Base-by-base conservation (phyloP, 2,329 filamentous ascomycete species). In the Hypoxylon sp. region DNA sequence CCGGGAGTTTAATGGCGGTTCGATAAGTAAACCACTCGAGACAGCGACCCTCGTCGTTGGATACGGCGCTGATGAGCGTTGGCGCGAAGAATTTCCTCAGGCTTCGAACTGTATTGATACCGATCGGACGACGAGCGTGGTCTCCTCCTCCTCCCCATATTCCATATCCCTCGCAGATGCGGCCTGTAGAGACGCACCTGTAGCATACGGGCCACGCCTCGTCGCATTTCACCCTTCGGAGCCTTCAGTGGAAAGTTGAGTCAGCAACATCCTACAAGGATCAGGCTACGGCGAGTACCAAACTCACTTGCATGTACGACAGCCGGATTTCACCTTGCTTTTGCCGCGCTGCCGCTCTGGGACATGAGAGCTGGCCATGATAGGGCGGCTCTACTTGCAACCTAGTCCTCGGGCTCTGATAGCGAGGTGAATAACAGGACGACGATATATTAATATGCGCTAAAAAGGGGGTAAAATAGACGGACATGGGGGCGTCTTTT, bases 1-100 rank as follows among this genome's bases (percentile, higher is more conserved):
- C 75, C 0, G 71, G 72, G 0, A 79, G 56, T 48, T 77, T 78
- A 3, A 65, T 60, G 0, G 65, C 66, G 3, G 74, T 78, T 17
- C 73, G 73, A 27, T 66, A 66, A 13, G 71, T 72, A 67, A 83
- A 82, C 73, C 77, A 81, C 11, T 78, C 74, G 13, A 80, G 73
- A 50, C 68, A 73, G 1, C 48, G 49, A 9, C 64, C 63, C 38
- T 79, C 75, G 26, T 76, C 69, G 6, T 55, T 45, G 53, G 23
- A 69, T 17, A 60, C 31, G 2, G 59, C 48, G 13, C 45, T 18
- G 26, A 61, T 56, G 1, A 56, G 45, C 15, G 29, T 48, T 3
- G 53, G 53, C 3, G 62, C 20, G 10, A 52, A 43, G 9, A 61
- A 48, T 7, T n/a, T 23, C 9, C 41, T 46, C 4, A 58, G 18